phyloP scores from a whole-genome alignment of 176 grass and related monocot species.

The Bromus sterilis region DNA sequence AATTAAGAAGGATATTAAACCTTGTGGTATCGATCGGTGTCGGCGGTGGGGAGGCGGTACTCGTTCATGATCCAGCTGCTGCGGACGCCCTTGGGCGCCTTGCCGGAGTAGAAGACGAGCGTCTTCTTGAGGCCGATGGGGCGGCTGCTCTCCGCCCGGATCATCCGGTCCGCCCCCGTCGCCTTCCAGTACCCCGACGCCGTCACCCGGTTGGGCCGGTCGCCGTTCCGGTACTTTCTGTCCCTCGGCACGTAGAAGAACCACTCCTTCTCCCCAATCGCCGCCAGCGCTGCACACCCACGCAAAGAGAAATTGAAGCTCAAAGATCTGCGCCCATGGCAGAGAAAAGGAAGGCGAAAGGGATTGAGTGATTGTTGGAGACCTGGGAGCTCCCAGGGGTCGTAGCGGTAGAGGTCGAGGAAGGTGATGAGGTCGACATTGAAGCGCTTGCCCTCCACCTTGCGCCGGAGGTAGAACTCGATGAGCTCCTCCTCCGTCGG shows the following conservation, averaged over 20 bases:
- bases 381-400: constrained; percentile 99
- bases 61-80: constrained; percentile 99
- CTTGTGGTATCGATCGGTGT: constrained; percentile 72
- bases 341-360: too few species aligned
- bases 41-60: constrained; percentile 61
- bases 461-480: constrained; percentile 95
- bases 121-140: constrained; percentile 94
- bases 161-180: constrained; percentile 83
- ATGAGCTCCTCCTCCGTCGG: constrained; percentile 99
- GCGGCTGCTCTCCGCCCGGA: constrained; percentile 56
- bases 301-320: neutral
- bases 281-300: constrained; percentile 53
- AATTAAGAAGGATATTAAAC: constrained; percentile 16
- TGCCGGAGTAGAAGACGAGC: constrained; percentile 98
- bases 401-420: constrained; percentile 95
- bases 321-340: too few species aligned
- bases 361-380: neutral
- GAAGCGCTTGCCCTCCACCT: constrained; percentile 96
- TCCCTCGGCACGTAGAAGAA: constrained; percentile 98
- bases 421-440: constrained; percentile 93
- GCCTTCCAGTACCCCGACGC: constrained; percentile 98
- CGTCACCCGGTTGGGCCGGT: constrained; percentile 92
- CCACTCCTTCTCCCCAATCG: constrained; percentile 99
- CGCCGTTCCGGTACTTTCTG: constrained; percentile 94
- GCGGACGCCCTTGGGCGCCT: constrained; percentile 87